A percentile compares a stretch with the other conserved stretches of the same genome.
These are phyloP conservation scores for Chaetomiaceae sp. DNA, from an alignment of 2,329 filamentous ascomycete genomes.

Conservation along the genomic window DNA sequence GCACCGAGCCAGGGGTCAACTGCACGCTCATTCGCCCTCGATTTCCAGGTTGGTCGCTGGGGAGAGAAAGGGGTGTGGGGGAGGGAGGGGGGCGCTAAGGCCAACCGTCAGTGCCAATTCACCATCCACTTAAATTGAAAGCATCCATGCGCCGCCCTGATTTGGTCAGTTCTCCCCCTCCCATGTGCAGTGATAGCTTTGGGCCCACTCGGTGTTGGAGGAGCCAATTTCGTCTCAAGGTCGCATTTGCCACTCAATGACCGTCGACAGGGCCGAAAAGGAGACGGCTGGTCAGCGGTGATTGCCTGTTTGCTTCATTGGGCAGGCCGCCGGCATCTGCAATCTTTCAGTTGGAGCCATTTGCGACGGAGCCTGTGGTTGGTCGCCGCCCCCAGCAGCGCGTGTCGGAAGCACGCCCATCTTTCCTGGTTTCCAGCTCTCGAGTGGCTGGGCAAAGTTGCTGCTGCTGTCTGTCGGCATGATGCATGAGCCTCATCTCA, in stretches of 20 bases:
- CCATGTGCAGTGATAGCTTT: not conserved
- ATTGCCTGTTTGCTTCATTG: not conserved
- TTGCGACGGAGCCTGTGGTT: too few species aligned
- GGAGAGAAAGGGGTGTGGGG: not conserved
- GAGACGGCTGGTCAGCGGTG: not conserved
- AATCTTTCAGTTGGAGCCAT: not conserved
- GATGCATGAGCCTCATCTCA: too few species aligned
- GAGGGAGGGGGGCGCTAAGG: constrained; percentile 9
- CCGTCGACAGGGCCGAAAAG: constrained; percentile 5
- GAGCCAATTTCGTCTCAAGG: constrained; percentile 5
- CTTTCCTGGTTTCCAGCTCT: too few species aligned
- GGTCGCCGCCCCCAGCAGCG: too few species aligned
- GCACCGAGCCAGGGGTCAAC: constrained; percentile 7
- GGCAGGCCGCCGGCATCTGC: not conserved
- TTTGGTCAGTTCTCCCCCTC: not conserved
- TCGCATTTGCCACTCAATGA: constrained; percentile 9
- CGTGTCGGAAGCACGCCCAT: too few species aligned
- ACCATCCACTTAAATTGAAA: too few species aligned
- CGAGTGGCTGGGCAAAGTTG: too few species aligned
- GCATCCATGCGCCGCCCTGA: constrained; percentile 7
- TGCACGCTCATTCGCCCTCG: not conserved
- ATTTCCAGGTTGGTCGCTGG: constrained; percentile 8
- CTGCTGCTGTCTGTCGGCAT: too few species aligned
- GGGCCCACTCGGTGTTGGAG: not conserved
- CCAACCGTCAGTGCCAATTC: constrained; percentile 1